Base-by-base conservation (phyloP, 768 basidiomycete species). In the Kwoniella newhampshirensis region DNA sequence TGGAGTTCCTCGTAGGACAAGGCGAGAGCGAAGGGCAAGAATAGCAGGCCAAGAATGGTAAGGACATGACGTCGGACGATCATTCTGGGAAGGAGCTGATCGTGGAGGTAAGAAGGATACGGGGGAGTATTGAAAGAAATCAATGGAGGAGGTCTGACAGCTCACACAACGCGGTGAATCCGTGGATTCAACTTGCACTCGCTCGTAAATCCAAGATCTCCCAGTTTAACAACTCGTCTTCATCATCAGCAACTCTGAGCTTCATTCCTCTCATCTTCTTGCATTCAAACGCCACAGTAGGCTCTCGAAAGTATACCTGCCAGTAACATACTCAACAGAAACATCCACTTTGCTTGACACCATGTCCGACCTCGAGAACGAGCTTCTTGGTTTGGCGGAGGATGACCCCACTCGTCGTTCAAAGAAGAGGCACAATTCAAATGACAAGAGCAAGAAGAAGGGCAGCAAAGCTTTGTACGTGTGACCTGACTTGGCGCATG, bases 371-470 rank as follows among this genome's bases (percentile, higher is more conserved):
- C 49, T 76, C 32, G 71, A 71, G 35, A 71, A 73, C 28, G 76
- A 77, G 51, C 63, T 77, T 15, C 68, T 77, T 12, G 76, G 71
- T 4, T 61, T 77, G 23, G 76, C 74, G n/a, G 73, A 69, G 50
- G 68, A 75, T 47, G 67, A 64, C 40, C 73, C 68, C 15, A 49
- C 54, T 11, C 44, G 51, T 26, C 45, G 54, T 39, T 51, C 36
- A 2, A 52, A 49, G 51, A 47, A 59, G 30, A 42, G 51, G 42
- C 57, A 47, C 30, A 59, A 59, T 28, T 51, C 49, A 18, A 53
- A 18, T 48, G 78, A 63, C 86, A 89, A 78, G 84, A 86, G 69
- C 83, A 87, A 63, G 87, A 85, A 77, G 78, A 86, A 81, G 86
- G 79, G 52, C 40, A 36, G 51, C 50, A 58, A 54, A 13, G 51